Evolutionary conservation across 208 protist genomes (phyloP), one percentile per base, ranked within the genome.

Genomic region (Leishmania amazonensis): DNA sequence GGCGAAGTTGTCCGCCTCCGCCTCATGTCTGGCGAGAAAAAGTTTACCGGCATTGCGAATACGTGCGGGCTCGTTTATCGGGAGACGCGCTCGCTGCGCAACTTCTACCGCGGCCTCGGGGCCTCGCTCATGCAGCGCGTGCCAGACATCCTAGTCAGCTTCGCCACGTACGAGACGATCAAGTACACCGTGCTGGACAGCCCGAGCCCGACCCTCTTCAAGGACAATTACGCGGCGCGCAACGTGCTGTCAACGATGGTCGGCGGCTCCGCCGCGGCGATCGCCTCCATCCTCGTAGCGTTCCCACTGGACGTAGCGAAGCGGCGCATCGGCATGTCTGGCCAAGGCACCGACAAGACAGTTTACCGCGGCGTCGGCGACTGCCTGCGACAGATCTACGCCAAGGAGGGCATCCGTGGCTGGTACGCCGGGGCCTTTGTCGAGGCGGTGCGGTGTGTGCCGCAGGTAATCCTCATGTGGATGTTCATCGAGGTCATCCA

Each of bases 391-490:
- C 60, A 83, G 17, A 81, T 98, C n/a, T 96, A 95, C 75, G 38
- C 60, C 60, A 85, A 89, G 74, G 93, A 96, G 79, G 95, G 95
- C 9, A 68, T 96, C n/a, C 86, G 89, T 5, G 92, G 92, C 38
- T 94, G 84, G 89, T 98, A 98, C 81, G 89, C 89, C 0, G 95
- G 95, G 8, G 79, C 90, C 11, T 40, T 85, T 7, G 78, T 97
- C 42, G 95, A 98, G 85, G 93, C 90, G 35, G 64, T 94, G 58
- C 93, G 95, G 5, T 96, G 93, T 78, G 93, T 97, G 65, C 95
- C 95, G 45, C 95, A 98, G 85, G 95, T 98, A 8, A 87, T 96
- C 68, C 87, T 98, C 54, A 98, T 96, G 93, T 98, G 95, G 94
- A 92, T 96, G 78, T 92, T 95, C 68, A 97, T 97, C 75, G 95